A percentile compares a stretch with the other conserved stretches of the same genome.
phyloP scores from a whole-genome alignment of 208 protist genomes.

The Leptomonas pyrrhocoris region DNA sequence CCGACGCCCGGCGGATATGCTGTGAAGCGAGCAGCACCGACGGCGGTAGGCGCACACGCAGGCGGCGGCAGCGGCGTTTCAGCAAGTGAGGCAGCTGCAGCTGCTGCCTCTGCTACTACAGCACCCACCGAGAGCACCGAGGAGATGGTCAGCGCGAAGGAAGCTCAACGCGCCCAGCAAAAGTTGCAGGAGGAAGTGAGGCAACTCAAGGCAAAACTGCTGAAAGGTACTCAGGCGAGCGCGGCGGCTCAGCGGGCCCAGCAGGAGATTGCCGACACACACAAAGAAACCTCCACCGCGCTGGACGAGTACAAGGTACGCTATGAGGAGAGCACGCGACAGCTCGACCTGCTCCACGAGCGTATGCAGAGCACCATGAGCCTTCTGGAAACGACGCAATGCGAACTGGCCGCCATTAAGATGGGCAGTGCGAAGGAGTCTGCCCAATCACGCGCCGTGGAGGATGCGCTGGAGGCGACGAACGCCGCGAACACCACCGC shows the following conservation, averaged over 20 bases:
- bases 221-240: slow-evolving; percentile 17
- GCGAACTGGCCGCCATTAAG: slow-evolving; percentile 43
- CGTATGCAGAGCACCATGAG: slow-evolving; percentile 49
- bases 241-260: slow-evolving; percentile 24
- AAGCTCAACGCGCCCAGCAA: slow-evolving; percentile 9
- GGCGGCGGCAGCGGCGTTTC: background rate
- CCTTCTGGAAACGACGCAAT: slow-evolving; percentile 57
- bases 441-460: slow-evolving; percentile 26
- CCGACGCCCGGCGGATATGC: background rate
- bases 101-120: background rate
- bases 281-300: slow-evolving; percentile 7
- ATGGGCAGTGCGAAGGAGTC: slow-evolving; percentile 33
- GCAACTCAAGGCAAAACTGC: slow-evolving; percentile 31
- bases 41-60: background rate
- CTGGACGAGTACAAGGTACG: slow-evolving; percentile 48
- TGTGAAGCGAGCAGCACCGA: background rate
- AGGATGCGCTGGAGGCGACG: slow-evolving; percentile 34
- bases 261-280: slow-evolving; percentile 34
- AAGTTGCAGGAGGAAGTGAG: slow-evolving; percentile 32
- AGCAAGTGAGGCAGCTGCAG: background rate
- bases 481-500: background rate
- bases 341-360: slow-evolving; percentile 37
- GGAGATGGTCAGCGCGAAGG: slow-evolving; percentile 13
- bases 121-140: background rate
- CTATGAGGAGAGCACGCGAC: slow-evolving; percentile 40